Evolutionary conservation across 106 monocot species (phyloP).

Genomic region (Dendrobium catenatum): DNA sequence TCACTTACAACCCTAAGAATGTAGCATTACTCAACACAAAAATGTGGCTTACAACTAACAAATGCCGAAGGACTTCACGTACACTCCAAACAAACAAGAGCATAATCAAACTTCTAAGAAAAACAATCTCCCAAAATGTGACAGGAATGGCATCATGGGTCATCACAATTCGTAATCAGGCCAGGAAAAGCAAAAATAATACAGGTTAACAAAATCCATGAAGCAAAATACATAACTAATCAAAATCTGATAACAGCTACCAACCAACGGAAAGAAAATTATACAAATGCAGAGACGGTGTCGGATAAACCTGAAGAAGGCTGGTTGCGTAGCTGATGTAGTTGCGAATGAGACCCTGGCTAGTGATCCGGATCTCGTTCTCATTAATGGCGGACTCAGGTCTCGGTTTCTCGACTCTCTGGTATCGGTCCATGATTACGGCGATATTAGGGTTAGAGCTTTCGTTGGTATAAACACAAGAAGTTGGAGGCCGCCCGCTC

Average conservation of each 20-base stretch:
- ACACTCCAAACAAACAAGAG: background rate
- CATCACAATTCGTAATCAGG: background rate
- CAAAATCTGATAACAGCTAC: background rate
- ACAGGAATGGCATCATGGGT: background rate
- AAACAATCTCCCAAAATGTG: background rate
- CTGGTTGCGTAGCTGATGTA: conserved; percentile 43
- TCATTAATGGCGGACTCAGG: conserved; percentile 43
- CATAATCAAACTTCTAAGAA: background rate
- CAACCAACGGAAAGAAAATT: background rate
- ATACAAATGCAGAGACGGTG: background rate
- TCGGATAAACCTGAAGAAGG: conserved; percentile 30
- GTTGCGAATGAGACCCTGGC: conserved; percentile 38
- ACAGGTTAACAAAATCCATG: background rate
- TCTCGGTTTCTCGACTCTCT: conserved; percentile 27
- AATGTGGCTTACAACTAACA: background rate
- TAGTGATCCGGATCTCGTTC: conserved; percentile 50
- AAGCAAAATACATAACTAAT: background rate
- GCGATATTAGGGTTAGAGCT: background rate
- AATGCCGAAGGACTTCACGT: background rate
- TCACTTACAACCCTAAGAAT: background rate
- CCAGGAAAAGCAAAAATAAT: background rate
- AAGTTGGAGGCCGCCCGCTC: background rate
- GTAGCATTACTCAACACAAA: background rate
- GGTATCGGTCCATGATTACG: conserved; percentile 25
- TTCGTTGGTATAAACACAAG: background rate